A percentile compares a stretch with the other conserved stretches of the same genome.
phyloP scores from a whole-genome alignment of 345 rosid species.

The Eucalyptus pauciflora region DNA sequence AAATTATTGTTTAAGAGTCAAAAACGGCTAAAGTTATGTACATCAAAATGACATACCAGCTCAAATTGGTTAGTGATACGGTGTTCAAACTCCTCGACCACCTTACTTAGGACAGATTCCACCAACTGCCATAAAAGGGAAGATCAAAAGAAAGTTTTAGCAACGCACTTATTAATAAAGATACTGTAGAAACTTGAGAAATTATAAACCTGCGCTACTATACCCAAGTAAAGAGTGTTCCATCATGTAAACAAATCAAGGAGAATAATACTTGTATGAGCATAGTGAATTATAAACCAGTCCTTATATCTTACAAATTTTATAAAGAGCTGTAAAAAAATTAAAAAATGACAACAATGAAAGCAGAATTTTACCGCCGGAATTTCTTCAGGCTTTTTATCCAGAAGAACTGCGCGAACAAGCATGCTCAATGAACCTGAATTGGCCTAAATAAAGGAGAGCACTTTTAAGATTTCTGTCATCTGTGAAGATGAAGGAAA shows the following conservation, averaged over 20 bases:
- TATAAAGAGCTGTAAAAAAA: not conserved
- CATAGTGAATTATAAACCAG: not conserved
- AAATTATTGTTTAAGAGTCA: not conserved
- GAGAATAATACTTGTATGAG: not conserved
- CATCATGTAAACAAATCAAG: not conserved
- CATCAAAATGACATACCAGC: slow-evolving; percentile 29
- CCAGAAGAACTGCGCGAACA: slow-evolving; percentile 62
- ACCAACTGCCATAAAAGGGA: slow-evolving; percentile 44
- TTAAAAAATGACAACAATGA: not conserved
- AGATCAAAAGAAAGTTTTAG: not conserved
- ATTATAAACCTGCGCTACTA: not conserved
- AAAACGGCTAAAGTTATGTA: not conserved
- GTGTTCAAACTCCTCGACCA: slow-evolving; percentile 78
- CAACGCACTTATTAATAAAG: not conserved
- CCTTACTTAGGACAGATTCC: slow-evolving; percentile 84
- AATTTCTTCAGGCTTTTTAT: slow-evolving; percentile 80
- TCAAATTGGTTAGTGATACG: slow-evolving; percentile 61
- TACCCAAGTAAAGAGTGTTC: not conserved
- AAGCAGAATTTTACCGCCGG: slow-evolving; percentile 39
- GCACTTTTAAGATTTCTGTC: not conserved
- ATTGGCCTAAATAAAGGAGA: slow-evolving; percentile 10
- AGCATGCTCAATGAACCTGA: slow-evolving; percentile 59
- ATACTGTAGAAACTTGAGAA: not conserved
- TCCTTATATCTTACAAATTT: not conserved
- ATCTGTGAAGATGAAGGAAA: not conserved